These are phyloP conservation scores for Alternaria incomplexa DNA, from an alignment of 2,329 filamentous ascomycete genomes.

Conservation along the genomic window DNA sequence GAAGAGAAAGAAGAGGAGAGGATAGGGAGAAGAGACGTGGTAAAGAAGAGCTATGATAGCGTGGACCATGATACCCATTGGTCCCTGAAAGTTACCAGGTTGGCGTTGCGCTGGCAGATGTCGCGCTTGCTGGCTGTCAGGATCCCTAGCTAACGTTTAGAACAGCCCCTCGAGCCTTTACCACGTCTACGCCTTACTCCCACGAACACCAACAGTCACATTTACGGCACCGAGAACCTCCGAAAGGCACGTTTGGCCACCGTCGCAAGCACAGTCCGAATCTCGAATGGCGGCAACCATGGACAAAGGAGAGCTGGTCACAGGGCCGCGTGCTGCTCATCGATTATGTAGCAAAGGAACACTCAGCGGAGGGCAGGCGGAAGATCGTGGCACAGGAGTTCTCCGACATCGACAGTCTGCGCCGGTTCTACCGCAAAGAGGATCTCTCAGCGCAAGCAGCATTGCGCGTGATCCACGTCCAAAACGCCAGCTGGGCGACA, in stretches of 20 bases:
- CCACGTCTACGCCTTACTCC: conserved; percentile 13
- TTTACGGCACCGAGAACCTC: conserved; percentile 16
- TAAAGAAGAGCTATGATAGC: background rate
- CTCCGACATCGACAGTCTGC: conserved; percentile 51
- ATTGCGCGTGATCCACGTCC: conserved; percentile 56
- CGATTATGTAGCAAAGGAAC: conserved; percentile 54
- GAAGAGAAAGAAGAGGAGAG: background rate
- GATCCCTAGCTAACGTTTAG: conserved; percentile 1
- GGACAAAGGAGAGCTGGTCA: conserved; percentile 46
- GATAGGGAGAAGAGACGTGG: too few relatives aligned
- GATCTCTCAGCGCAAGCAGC: conserved; percentile 44
- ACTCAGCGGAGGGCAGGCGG: conserved; percentile 46
- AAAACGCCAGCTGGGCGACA: conserved; percentile 61
- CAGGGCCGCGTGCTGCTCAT: conserved; percentile 59
- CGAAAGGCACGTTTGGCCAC: conserved; percentile 30
- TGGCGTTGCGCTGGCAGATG: background rate
- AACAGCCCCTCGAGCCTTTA: conserved; percentile 27
- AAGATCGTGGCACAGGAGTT: conserved; percentile 59
- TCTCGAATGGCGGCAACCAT: conserved; percentile 46
- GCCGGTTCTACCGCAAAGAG: conserved; percentile 52
- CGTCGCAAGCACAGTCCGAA: conserved; percentile 44
- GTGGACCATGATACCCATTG: background rate
- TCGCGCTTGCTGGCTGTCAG: background rate
- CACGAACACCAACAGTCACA: conserved; percentile 16
- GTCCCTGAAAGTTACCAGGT: background rate